These are phyloP conservation scores for Borealophlyctis nickersoniae DNA, from an alignment of 192 early-diverging fungal genomes.

Conservation along the genomic window DNA sequence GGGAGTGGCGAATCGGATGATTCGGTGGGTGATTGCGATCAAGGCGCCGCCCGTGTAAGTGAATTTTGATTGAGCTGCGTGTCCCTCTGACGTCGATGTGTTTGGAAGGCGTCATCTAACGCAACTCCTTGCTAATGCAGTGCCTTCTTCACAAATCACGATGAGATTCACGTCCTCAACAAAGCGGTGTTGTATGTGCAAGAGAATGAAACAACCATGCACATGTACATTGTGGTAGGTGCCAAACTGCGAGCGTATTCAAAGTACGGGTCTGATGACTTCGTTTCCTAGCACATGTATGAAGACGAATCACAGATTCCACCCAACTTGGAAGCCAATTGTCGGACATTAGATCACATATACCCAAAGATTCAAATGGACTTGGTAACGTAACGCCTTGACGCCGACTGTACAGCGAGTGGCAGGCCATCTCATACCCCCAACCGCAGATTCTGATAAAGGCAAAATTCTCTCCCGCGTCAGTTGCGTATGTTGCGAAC, in stretches of 20 bases:
- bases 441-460: conserved; percentile 11
- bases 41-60: conserved; percentile 42
- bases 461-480: neutral
- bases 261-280: neutral
- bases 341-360: conserved; percentile 46
- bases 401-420: neutral
- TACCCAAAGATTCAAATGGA: conserved; percentile 15
- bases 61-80: no score
- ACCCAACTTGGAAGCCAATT: conserved; percentile 48
- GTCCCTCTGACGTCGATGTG: no score
- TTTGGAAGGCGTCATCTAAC: no score
- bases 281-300: conserved; percentile 37
- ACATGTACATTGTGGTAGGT: conserved; percentile 43
- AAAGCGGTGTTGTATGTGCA: conserved; percentile 52
- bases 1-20: conserved; percentile 5
- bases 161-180: conserved; percentile 55
- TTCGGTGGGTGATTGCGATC: conserved; percentile 35
- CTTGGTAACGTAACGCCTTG: conserved; percentile 6
- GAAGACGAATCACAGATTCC: conserved; percentile 39
- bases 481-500: conserved; percentile 10
- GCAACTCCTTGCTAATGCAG: conserved; percentile 14
- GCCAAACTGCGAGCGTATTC: no score
- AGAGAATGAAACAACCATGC: conserved; percentile 41
- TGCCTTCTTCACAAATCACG: conserved; percentile 56
- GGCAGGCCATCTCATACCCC: neutral